Conservation (phyloP, 2,329 filamentous ascomycete genomes). For the Verticillium zaregamsianum region DNA sequence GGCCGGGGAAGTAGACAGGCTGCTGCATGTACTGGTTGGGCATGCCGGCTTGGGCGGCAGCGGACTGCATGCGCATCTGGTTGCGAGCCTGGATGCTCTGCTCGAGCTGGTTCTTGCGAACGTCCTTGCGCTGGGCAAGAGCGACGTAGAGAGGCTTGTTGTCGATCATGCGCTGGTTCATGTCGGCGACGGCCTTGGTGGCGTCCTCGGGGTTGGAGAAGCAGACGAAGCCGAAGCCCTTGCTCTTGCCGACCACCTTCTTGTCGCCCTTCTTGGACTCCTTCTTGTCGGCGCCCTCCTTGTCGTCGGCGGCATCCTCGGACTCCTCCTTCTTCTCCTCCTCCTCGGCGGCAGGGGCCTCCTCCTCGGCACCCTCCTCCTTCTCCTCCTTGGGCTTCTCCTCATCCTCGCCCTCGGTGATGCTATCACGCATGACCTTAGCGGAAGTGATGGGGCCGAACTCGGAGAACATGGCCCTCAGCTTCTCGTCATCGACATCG, state of each 20-base stretch:
- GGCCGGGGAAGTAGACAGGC: slow-evolving; percentile 81
- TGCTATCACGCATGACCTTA: slow-evolving; percentile 95
- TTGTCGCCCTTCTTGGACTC: slow-evolving; percentile 55
- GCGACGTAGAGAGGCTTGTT: slow-evolving; percentile 97
- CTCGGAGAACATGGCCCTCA: slow-evolving; percentile 85
- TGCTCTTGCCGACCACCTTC: slow-evolving; percentile 84
- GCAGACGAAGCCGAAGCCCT: slow-evolving; percentile 99
- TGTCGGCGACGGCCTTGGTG: slow-evolving; percentile 97
- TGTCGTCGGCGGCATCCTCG: slow-evolving; percentile 39
- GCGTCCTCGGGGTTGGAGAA: slow-evolving; percentile 99
- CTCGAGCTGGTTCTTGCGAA: slow-evolving; percentile 98
- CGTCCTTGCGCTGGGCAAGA: slow-evolving; percentile 98
- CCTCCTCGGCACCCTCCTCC: slow-evolving; percentile 44
- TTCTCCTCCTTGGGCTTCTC: slow-evolving; percentile 43
- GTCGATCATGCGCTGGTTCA: slow-evolving; percentile 99
- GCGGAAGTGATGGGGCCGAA: slow-evolving; percentile 96
- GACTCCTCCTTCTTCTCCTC: slow-evolving; percentile 46
- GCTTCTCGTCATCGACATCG: slow-evolving; percentile 95
- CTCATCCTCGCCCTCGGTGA: slow-evolving; percentile 50
- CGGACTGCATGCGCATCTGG: slow-evolving; percentile 97
- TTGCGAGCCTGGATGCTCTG: slow-evolving; percentile 99
- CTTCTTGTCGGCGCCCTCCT: slow-evolving; percentile 51
- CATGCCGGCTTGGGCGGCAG: slow-evolving; percentile 84
- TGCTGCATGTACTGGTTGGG: slow-evolving; percentile 84
- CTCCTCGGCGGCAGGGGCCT: slow-evolving; percentile 32